Evolutionary conservation across 441 rosid genomes (phyloP).

Genomic region (Aleurites moluccanus): DNA sequence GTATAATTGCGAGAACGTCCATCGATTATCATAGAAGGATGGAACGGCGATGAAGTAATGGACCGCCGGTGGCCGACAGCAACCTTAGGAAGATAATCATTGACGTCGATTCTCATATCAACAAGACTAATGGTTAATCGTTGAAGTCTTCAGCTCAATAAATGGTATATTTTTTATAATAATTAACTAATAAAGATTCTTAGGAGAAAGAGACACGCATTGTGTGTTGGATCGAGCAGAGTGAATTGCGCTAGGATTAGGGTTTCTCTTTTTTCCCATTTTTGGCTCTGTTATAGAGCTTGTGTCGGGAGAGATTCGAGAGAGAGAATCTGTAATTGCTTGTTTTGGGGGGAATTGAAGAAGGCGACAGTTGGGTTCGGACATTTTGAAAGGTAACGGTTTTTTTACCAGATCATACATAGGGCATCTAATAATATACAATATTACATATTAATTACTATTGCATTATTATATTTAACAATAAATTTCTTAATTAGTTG

Average conservation of each 20-base stretch:
- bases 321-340: neutral
- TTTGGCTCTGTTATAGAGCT: constrained; percentile 20
- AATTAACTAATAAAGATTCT: constrained; percentile 31
- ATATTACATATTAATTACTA: no score
- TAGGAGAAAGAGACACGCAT: constrained; percentile 37
- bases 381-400: neutral
- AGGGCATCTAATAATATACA: no score
- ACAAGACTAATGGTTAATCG: constrained; percentile 16
- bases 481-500: no score
- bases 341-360: neutral
- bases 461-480: no score
- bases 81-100: constrained; percentile 26
- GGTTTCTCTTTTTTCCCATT: neutral
- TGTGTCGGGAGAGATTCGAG: constrained; percentile 48
- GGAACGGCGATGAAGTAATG: constrained; percentile 34
- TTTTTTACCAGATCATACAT: neutral
- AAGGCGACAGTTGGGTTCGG: neutral
- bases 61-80: constrained; percentile 39
- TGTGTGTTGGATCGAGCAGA: neutral
- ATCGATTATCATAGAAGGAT: constrained; percentile 40
- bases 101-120: constrained; percentile 36
- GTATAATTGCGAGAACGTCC: constrained; percentile 46
- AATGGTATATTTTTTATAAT: neutral
- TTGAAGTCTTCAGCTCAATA: neutral
- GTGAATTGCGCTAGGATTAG: no score